Percentiles rank a stretch among this genome's conserved stretches.
Evolutionary conservation across 2,329 filamentous ascomycete genomes (phyloP).

Genomic region (Nemania sp.): DNA sequence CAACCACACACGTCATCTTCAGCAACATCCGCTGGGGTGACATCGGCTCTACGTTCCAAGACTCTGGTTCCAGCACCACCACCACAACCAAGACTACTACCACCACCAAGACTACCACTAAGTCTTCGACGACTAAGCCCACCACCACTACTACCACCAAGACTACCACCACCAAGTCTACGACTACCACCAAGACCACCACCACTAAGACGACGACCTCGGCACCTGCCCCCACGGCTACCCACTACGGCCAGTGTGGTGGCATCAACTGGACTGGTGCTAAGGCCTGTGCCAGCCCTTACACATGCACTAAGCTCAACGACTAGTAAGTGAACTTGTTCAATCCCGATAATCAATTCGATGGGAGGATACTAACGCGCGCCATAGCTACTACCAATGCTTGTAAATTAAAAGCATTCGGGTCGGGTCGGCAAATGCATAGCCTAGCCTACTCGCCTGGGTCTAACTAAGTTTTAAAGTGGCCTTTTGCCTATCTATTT

Average conservation of each 20-base stretch:
- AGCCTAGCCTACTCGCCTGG: background rate
- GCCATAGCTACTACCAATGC: slow-evolving; percentile 19
- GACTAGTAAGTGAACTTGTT: slow-evolving; percentile 19
- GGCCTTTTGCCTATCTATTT: slow-evolving; percentile 14
- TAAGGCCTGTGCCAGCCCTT: slow-evolving; percentile 13
- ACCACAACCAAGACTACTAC: slow-evolving; percentile 1
- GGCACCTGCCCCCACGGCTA: slow-evolving; percentile 1
- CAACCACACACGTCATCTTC: slow-evolving; percentile 35
- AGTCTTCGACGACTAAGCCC: background rate
- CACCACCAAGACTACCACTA: background rate
- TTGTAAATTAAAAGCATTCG: background rate
- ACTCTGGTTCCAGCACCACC: slow-evolving; percentile 3
- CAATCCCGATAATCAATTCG: background rate
- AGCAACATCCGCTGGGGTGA: slow-evolving; percentile 37
- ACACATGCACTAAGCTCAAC: slow-evolving; percentile 11
- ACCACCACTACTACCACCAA: slow-evolving; percentile 5
- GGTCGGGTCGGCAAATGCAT: background rate
- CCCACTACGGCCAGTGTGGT: slow-evolving; percentile 16
- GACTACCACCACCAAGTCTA: slow-evolving; percentile 2
- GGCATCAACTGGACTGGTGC: slow-evolving; percentile 20
- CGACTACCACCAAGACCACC: background rate
- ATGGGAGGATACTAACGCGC: background rate
- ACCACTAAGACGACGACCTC: slow-evolving; percentile 5
- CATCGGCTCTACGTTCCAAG: slow-evolving; percentile 28
- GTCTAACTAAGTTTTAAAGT: background rate